These are phyloP conservation scores for Dryas integrifolia DNA, from an alignment of 331 rosid species.

Conservation along the genomic window DNA sequence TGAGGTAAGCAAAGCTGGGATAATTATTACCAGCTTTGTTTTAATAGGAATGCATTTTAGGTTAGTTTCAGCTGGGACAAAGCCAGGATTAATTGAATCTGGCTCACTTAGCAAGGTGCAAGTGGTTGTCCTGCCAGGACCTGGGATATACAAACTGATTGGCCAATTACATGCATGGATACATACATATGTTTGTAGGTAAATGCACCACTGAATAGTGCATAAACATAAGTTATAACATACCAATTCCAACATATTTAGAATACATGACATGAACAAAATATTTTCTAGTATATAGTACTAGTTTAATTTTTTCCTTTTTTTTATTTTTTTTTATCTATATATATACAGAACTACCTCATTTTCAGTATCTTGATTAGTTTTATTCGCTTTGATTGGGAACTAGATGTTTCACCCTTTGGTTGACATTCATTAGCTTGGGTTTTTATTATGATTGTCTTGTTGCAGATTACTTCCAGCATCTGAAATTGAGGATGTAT, in stretches of 20 bases:
- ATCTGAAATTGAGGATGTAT: constrained; percentile 73
- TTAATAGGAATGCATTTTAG: neutral
- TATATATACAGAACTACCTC: neutral
- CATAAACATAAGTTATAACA: neutral
- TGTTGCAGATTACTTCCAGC: constrained; percentile 75
- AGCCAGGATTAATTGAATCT: neutral
- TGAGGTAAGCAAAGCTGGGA: neutral
- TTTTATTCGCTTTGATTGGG: neutral
- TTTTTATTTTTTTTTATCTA: no score
- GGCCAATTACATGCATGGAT: neutral
- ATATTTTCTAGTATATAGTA: neutral
- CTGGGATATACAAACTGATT: no score
- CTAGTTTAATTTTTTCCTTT: neutral
- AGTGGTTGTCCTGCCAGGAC: neutral
- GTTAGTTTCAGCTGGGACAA: neutral
- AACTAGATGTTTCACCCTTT: neutral
- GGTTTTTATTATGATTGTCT: neutral
- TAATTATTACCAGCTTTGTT: neutral
- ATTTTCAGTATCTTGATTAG: no score
- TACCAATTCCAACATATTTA: neutral
- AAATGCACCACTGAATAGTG: neutral
- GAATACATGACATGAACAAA: neutral
- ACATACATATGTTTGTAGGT: neutral
- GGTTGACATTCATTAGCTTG: neutral
- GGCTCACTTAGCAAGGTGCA: neutral